Conservation (phyloP, 1,284 basidiomycete species). For the Trichosporon ovoides region DNA sequence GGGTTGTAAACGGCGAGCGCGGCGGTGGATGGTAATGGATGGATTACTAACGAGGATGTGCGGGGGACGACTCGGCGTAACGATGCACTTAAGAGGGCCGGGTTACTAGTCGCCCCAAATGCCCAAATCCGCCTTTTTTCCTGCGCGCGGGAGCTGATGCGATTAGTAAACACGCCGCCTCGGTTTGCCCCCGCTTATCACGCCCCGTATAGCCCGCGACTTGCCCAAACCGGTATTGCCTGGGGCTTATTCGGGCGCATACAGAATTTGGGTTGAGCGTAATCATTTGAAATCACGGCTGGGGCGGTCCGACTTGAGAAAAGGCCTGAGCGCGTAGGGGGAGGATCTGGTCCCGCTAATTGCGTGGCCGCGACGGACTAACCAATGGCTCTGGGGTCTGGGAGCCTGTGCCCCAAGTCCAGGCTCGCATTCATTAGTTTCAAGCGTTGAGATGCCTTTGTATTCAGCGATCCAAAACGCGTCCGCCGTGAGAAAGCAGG, state of each 20-base stretch:
- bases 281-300: not conserved
- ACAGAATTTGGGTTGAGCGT: not conserved
- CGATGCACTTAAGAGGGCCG: not conserved
- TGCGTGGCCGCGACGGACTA: not conserved
- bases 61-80: not conserved
- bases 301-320: not conserved
- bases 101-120: not conserved
- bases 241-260: not conserved
- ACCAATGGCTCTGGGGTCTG: too few relatives aligned
- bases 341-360: not conserved
- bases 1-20: not conserved
- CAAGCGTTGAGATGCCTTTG: conserved; percentile 4
- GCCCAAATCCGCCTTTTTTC: not conserved
- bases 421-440: too few relatives aligned
- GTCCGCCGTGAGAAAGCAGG: not conserved
- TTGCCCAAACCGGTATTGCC: not conserved
- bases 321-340: not conserved
- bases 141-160: not conserved
- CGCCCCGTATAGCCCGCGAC: not conserved
- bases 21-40: conserved; percentile 4
- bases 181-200: conserved; percentile 1
- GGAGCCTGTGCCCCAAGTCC: too few relatives aligned
- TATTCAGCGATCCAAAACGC: not conserved
- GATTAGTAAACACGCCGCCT: not conserved
- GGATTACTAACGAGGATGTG: conserved; percentile 4